Conservation (phyloP, 2,329 filamentous ascomycete genomes). For the Ceratocystiopsis minuta region DNA sequence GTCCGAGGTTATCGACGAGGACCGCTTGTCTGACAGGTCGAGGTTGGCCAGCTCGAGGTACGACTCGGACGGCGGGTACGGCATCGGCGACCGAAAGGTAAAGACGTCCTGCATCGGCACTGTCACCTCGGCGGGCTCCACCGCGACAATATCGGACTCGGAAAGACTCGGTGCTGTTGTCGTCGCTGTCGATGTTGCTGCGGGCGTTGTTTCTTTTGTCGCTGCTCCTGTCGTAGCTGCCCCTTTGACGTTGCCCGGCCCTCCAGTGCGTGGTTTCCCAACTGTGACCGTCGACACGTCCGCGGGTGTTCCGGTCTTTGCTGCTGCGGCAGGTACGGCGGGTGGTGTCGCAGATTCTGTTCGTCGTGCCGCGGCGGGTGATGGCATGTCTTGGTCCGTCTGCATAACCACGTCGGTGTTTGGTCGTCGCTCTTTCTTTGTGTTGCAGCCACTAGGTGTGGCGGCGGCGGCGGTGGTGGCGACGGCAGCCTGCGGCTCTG, state of each 20-base stretch:
- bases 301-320: slow-evolving; percentile 15
- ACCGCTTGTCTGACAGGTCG: slow-evolving; percentile 32
- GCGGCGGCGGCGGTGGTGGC: neutral
- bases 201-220: neutral
- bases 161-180: neutral
- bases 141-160: slow-evolving; percentile 4
- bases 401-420: neutral
- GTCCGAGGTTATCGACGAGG: slow-evolving; percentile 6
- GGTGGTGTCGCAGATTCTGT: slow-evolving; percentile 17
- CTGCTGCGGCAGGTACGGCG: slow-evolving; percentile 13
- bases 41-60: slow-evolving; percentile 45
- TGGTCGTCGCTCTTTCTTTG: neutral
- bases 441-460: neutral
- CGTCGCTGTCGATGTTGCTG: slow-evolving; percentile 1
- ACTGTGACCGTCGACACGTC: neutral
- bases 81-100: slow-evolving; percentile 48
- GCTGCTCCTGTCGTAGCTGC: neutral
- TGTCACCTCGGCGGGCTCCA: slow-evolving; percentile 17
- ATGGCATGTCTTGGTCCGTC: neutral
- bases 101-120: slow-evolving; percentile 44
- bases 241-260: neutral
- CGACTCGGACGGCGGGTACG: slow-evolving; percentile 34
- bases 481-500: slow-evolving; percentile 28
- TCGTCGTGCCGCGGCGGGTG: slow-evolving; percentile 3
- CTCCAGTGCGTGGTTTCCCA: neutral